Percentiles rank a stretch among this genome's conserved stretches.
phyloP scores from a whole-genome alignment of 169 alveolate genomes.

The Eimeria falciformis region DNA sequence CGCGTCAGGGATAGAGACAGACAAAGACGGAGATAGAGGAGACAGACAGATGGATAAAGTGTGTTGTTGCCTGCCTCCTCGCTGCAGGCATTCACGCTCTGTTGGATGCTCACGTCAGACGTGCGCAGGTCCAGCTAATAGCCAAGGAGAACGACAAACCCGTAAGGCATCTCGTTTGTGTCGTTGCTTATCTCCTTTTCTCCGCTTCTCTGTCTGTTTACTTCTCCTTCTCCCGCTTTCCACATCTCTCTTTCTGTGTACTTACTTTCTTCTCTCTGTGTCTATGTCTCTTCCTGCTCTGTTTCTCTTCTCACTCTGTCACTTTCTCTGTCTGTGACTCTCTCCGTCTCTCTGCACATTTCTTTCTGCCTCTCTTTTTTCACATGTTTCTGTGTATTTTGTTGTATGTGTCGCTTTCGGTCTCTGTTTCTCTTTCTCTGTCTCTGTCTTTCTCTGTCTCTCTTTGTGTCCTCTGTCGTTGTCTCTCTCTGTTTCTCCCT shows the following conservation, averaged over 20 bases:
- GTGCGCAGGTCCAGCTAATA: neutral
- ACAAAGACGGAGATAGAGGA: neutral
- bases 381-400: neutral
- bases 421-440: no score
- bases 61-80: neutral
- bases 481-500: neutral
- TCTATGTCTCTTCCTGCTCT: no score
- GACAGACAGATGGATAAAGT: neutral
- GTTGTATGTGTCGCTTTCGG: neutral
- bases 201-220: neutral
- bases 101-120: neutral
- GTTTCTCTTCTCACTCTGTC: neutral
- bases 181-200: neutral
- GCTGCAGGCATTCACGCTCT: neutral
- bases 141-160: slow-evolving; percentile 12
- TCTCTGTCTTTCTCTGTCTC: neutral
- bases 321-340: neutral
- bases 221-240: neutral
- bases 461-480: neutral
- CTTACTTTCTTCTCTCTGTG: neutral
- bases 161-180: neutral
- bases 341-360: no score
- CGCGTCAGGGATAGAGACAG: no score
- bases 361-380: no score
- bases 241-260: neutral